phyloP scores from a whole-genome alignment of 495 filamentous ascomycete species.

The Baudoinia panamericana region DNA sequence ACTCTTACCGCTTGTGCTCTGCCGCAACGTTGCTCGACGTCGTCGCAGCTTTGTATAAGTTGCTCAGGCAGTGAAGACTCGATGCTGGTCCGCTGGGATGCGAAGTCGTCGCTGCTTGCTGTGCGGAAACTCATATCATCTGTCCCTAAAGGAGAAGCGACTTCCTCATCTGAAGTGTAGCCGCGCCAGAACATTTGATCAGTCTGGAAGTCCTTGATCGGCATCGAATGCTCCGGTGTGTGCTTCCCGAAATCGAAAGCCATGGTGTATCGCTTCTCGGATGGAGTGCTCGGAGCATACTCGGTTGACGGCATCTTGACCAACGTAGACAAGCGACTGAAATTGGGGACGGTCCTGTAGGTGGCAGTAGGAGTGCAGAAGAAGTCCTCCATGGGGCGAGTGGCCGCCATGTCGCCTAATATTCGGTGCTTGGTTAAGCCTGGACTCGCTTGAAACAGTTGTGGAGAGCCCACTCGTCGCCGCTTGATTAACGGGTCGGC shows the following conservation, averaged over 20 bases:
- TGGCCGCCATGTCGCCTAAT: conserved; percentile 3
- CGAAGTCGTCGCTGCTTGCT: conserved; percentile 1
- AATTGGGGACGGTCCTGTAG: too few relatives aligned
- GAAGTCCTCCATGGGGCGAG: conserved; percentile 15
- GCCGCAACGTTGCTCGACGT: conserved; percentile 13
- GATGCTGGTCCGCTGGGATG: not conserved
- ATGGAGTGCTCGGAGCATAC: too few relatives aligned
- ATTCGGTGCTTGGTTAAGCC: too few relatives aligned
- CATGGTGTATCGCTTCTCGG: too few relatives aligned
- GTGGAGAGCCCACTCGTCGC: too few relatives aligned
- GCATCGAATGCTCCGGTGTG: not conserved
- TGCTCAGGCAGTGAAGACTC: conserved; percentile 5
- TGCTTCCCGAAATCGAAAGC: too few relatives aligned
- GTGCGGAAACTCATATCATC: conserved; percentile 10
- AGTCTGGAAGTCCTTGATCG: conserved; percentile 8
- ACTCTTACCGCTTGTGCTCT: conserved; percentile 13
- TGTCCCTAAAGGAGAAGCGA: conserved; percentile 12
- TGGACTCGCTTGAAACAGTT: conserved; percentile 3
- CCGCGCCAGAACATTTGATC: conserved; percentile 11
- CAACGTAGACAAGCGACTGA: not conserved
- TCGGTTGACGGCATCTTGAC: too few relatives aligned
- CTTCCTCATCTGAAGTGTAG: conserved; percentile 20
- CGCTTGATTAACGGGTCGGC: too few relatives aligned
- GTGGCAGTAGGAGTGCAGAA: conserved; percentile 15
- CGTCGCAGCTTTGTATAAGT: conserved; percentile 6